Conservation (phyloP, 2,329 filamentous ascomycete species). For the Penicillium freii region DNA sequence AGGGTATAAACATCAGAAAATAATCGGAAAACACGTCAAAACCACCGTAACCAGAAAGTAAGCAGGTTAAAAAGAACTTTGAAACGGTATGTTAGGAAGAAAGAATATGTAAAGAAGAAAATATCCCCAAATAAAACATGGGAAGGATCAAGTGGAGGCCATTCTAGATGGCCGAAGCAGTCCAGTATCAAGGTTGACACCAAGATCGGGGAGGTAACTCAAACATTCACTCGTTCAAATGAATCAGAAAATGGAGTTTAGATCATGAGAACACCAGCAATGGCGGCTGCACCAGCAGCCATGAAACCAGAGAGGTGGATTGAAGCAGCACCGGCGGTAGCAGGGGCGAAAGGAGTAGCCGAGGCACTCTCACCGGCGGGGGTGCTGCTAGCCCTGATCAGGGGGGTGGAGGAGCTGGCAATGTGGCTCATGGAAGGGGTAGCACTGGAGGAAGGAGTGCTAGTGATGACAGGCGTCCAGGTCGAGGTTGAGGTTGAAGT, state of each 20-base stretch:
- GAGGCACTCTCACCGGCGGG: not conserved
- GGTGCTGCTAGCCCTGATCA: conserved; percentile 17
- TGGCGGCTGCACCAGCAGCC: conserved; percentile 32
- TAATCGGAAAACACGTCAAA: conserved; percentile 8
- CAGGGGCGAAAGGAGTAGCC: conserved; percentile 7
- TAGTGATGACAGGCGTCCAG: conserved; percentile 13
- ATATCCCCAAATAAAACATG: not conserved
- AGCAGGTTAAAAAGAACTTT: not conserved
- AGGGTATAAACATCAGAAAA: conserved; percentile 10
- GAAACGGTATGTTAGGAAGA: not conserved
- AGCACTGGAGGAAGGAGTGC: conserved; percentile 15
- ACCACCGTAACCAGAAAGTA: conserved; percentile 4
- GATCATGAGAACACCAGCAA: conserved; percentile 35
- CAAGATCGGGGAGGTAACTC: conserved; percentile 5
- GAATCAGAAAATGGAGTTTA: conserved; percentile 18
- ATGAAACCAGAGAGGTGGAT: conserved; percentile 28
- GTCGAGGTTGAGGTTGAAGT: conserved; percentile 11
- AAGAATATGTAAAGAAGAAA: conserved; percentile 4
- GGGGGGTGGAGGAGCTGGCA: conserved; percentile 21
- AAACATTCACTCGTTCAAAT: not conserved
- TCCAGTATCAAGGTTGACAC: conserved; percentile 2
- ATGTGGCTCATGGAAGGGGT: conserved; percentile 11
- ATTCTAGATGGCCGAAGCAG: conserved; percentile 4
- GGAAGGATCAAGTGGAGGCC: conserved; percentile 2
- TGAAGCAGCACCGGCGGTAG: conserved; percentile 25